Conservation (phyloP, 2,329 filamentous ascomycete species). For the Botrytis galanthina region DNA sequence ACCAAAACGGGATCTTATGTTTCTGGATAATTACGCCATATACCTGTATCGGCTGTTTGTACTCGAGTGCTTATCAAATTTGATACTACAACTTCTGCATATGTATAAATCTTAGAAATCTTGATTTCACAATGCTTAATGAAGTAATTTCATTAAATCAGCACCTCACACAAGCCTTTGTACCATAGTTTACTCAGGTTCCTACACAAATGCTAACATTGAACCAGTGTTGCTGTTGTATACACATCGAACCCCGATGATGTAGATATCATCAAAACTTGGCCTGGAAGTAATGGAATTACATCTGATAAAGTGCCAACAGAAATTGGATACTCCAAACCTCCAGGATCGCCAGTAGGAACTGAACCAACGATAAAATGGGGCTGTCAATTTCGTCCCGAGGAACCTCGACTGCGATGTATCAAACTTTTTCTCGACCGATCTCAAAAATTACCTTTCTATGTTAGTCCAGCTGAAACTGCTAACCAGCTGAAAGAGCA, state of each 20-base stretch:
- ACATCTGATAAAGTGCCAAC: conserved; percentile 87
- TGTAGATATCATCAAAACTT: conserved; percentile 79
- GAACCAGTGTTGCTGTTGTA: conserved; percentile 62
- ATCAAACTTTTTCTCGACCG: conserved; percentile 84
- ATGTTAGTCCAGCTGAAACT: conserved; percentile 74
- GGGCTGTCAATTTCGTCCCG: conserved; percentile 80
- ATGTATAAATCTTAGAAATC: not conserved
- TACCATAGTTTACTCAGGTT: not conserved
- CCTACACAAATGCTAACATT: not conserved
- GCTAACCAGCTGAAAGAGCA: conserved; percentile 71
- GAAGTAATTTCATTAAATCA: not conserved
- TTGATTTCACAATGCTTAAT: not conserved
- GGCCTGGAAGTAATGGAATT: conserved; percentile 80
- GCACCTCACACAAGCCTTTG: not conserved
- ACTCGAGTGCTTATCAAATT: not conserved
- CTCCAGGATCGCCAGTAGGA: conserved; percentile 41
- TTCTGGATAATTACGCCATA: not conserved
- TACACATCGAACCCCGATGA: conserved; percentile 76
- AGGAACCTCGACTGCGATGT: conserved; percentile 72
- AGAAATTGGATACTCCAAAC: conserved; percentile 62
- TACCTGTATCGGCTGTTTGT: not conserved
- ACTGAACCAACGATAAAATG: conserved; percentile 60
- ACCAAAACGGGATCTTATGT: not conserved
- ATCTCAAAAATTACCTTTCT: conserved; percentile 76
- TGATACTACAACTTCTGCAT: not conserved